Base-by-base conservation (phyloP, 208 protist species). In the Wallacemonas sp. region DNA sequence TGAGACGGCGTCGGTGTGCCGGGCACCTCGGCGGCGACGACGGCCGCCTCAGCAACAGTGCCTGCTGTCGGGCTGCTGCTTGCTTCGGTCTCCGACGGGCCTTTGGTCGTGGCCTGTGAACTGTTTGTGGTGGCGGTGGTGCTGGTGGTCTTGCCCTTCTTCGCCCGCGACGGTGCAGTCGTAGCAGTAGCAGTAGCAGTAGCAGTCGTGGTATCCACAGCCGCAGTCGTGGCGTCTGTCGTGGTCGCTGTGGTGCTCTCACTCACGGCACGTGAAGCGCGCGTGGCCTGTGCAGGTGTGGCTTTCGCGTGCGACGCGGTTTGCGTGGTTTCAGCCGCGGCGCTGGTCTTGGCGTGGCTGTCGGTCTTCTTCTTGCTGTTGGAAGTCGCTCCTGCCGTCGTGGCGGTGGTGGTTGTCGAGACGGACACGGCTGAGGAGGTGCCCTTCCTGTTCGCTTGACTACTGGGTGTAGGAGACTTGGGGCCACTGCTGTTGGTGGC, bases 141-240 rank as follows among this genome's bases (percentile, higher is more conserved):
- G 24, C 30, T 44, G 56, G 56, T 11, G n/a, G n/a, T 14, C 36
- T 41, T 41, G 36, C 44, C 19, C 19, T 49, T 49, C 52, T 58
- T 38, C 52, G 16, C 52, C 24, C 19, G 17, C 24, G 17, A 54
- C 9, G 46, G 12, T 21, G 21, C 24, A 19, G 46, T 14, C 12
- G 17, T 8, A 19, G 8, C 46, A 54, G 46, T 54, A 21, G 46
- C 11, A 54, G 8, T 17, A 6, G n/a, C 17, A 8, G n/a, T 17
- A 8, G 46, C 46, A 24, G n/a, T 12, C 8, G 46, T 54, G 24
- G 46, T 29, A 54, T 19, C 46, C 24, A 27, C 17, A 8, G n/a
- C 46, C 17, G 46, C 46, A 24, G n/a, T 12, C 8, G 46, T 6
- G 8, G 46, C 17, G 12, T 27, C 24, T 21, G 46, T 21, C 9